Conservation (phyloP, 2,329 filamentous ascomycete species). For the Botrytis tulipae region DNA sequence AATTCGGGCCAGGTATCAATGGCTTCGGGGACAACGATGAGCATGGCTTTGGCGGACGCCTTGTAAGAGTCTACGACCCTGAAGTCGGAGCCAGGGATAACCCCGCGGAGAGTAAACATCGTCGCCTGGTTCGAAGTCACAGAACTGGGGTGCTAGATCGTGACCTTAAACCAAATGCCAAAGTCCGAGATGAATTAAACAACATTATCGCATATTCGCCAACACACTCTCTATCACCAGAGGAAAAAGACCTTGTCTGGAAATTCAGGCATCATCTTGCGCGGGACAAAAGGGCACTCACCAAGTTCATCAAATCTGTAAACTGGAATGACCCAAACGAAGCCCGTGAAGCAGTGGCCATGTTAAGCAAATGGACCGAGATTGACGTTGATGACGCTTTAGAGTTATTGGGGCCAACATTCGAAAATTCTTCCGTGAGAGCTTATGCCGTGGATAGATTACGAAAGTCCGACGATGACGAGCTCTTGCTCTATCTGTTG, state of each 20-base stretch:
- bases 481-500: constrained; percentile 84
- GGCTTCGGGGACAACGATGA: constrained; percentile 54
- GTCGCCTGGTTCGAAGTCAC: constrained; percentile 82
- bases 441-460: constrained; percentile 91
- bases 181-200: constrained; percentile 91
- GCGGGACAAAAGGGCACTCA: constrained; percentile 85
- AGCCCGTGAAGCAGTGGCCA: constrained; percentile 82
- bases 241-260: constrained; percentile 96
- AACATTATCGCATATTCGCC: constrained; percentile 88
- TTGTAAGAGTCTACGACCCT: constrained; percentile 89
- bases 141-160: constrained; percentile 92
- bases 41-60: constrained; percentile 52
- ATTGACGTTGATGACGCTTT: constrained; percentile 97
- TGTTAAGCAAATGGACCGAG: constrained; percentile 90
- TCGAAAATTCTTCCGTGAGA: constrained; percentile 83
- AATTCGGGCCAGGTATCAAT: constrained; percentile 86
- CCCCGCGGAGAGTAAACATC: constrained; percentile 91
- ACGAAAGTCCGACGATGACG: constrained; percentile 87
- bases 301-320: constrained; percentile 97
- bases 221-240: constrained; percentile 79
- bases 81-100: constrained; percentile 89
- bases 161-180: constrained; percentile 93
- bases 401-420: constrained; percentile 87
- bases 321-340: constrained; percentile 88
- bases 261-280: constrained; percentile 95